Evolutionary conservation across 2,329 filamentous ascomycete genomes (phyloP).

Genomic region (Alternaria rosae): DNA sequence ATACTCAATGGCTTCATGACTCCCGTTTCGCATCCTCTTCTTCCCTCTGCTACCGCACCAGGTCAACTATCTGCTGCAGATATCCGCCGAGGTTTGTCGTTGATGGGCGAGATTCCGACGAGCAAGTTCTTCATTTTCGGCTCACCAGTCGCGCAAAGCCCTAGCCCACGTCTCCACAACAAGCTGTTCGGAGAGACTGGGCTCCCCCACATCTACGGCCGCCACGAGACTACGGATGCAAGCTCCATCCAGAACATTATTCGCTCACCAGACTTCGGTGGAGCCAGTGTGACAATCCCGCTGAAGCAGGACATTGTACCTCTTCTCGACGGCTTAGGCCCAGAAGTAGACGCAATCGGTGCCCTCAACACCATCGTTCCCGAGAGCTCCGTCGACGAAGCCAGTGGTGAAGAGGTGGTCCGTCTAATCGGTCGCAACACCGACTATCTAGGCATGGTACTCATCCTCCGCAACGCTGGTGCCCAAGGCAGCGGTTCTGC

Average conservation of each 20-base stretch:
- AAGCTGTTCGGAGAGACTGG: constrained; percentile 77
- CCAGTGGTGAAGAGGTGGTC: constrained; percentile 51
- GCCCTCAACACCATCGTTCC: constrained; percentile 94
- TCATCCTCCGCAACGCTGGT: constrained; percentile 75
- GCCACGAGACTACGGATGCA: constrained; percentile 75
- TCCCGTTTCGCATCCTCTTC: constrained; percentile 84
- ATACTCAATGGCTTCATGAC: constrained; percentile 94
- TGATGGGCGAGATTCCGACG: constrained; percentile 79
- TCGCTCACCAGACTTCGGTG: constrained; percentile 78
- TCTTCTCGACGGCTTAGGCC: constrained; percentile 79
- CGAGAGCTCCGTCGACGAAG: constrained; percentile 46
- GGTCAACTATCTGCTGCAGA: constrained; percentile 91
- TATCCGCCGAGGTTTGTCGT: constrained; percentile 77
- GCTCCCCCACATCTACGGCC: constrained; percentile 82
- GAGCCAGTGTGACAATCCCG: constrained; percentile 94
- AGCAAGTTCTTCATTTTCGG: constrained; percentile 89
- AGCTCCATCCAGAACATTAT: constrained; percentile 70
- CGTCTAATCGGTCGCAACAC: constrained; percentile 88
- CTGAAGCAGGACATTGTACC: constrained; percentile 88
- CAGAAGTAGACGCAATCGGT: constrained; percentile 82
- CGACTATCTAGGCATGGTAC: constrained; percentile 92
- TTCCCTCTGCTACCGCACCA: constrained; percentile 93
- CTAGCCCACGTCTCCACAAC: constrained; percentile 91
- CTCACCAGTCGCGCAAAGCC: constrained; percentile 79
- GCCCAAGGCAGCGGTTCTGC: constrained; percentile 59